Base-by-base conservation (phyloP, 495 filamentous ascomycete genomes). In the Tetracladium setigerum region DNA sequence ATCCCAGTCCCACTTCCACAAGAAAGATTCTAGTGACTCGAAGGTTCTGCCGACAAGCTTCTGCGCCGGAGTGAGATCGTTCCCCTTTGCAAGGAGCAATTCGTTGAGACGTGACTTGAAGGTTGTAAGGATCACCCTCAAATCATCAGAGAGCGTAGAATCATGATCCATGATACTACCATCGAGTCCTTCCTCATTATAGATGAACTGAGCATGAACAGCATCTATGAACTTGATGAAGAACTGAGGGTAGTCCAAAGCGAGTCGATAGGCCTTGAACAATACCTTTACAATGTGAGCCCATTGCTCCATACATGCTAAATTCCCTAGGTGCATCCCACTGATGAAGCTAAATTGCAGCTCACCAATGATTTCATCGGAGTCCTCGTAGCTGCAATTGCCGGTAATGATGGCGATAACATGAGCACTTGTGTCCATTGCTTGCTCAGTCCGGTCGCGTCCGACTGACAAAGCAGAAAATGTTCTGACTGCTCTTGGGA, bases 291-390 rank as follows among this genome's bases (percentile, higher is more conserved):
- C 64, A 22, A 94, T 57, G 50, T 86, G 71, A 64, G 84, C 86
- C 90, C 90, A 98, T 53, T 95, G 89, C 55, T 90, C 83, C 18
- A 90, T 71, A 59, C 87, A 95, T 1, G 88, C 89, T 52, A 81
- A 77, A 59, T 94, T 96, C 62, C 84, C 84, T 36, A 96, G 70
- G 18, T 83, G 85, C 49, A 89, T 68, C 10, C 87, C 82, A 60
- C 84, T 86, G 4, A 96, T 56, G 64, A 92, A 96, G 31, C 79
- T 74, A 56, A 94, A 84, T 56, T 96, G 87, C 35, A 96, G 56
- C 58, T 97, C 90, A 34, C 89, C 91, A n/a, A 94, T 62, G 4
- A 96, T 55, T 37, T 86, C 62, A 47, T 75, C 82, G 60, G 54
- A 49, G 41, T 64, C 62, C 2, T 38, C 41, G 32, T 52, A 48